These are phyloP conservation scores for Paecilomyces niveus DNA, from an alignment of 2,329 filamentous ascomycete genomes.

Conservation along the genomic window DNA sequence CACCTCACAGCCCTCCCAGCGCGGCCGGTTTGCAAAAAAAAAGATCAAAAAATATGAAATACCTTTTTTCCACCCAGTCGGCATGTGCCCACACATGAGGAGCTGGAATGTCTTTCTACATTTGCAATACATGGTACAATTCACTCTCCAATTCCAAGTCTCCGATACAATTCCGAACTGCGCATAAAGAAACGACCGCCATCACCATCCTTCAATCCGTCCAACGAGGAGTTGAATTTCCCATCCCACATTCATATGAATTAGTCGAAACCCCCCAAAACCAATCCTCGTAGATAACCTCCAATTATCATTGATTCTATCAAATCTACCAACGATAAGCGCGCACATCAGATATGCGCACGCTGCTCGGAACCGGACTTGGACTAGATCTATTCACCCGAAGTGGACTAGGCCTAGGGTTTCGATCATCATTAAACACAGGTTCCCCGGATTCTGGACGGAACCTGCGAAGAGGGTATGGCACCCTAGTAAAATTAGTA, in stretches of 20 bases:
- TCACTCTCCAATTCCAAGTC: constrained; percentile 22
- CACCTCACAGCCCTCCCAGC: constrained; percentile 20
- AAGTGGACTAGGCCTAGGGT: background rate
- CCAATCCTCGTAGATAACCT: background rate
- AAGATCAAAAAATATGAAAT: constrained; percentile 29
- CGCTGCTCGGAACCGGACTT: background rate
- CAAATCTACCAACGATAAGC: background rate
- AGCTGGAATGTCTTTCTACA: constrained; percentile 22
- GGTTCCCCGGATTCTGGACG: background rate
- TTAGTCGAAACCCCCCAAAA: background rate
- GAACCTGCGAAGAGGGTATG: background rate
- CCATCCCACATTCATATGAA: background rate
- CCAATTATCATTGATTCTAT: background rate
- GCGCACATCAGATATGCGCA: background rate
- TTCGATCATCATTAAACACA: background rate
- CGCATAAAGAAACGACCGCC: background rate
- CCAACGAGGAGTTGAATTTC: background rate
- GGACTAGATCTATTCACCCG: background rate
- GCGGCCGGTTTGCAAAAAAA: constrained; percentile 29
- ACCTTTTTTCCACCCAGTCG: constrained; percentile 25
- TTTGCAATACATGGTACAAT: constrained; percentile 27
- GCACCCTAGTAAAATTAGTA: background rate
- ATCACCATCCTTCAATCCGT: too few relatives aligned
- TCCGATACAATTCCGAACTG: background rate
- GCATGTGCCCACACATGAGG: constrained; percentile 7